Base-by-base conservation (phyloP, 2,329 filamentous ascomycete species). In the Ceratocystis diversiconidia region DNA sequence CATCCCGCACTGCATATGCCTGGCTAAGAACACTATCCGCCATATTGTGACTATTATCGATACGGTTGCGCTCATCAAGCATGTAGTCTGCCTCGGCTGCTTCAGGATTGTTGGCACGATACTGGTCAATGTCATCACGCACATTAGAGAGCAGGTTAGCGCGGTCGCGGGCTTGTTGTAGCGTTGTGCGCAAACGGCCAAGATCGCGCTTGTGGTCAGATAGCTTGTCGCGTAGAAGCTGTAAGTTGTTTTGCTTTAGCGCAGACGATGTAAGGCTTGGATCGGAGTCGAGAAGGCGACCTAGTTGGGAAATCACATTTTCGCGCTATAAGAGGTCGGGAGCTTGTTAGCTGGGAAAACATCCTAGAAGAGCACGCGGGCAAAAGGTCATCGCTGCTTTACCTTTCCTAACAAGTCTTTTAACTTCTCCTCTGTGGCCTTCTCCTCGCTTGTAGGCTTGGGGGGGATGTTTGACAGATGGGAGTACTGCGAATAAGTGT, bases 1-100 rank as follows among this genome's bases (percentile, higher is more conserved):
- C 92, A 77, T 97, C 91, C 73, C 96, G 95, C 64, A 97, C 90
- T 10, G 92, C 92, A 76, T 99, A 99, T 6, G 94, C 94, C 78
- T 97, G 94, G 73, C 88, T 92, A 67, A 99, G 80, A 43, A 99
- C 91, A 69, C 84, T 88, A 74, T 99, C 94, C 61, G 90, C 87
- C 79, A 95, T 86, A 70, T 85, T 88, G 76, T 97, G 88, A 72
- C 89, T 95, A 73, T 90, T 87, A 73, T 99, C 94, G 72, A 99
- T 85, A 69, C 89, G 84, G 68, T 80, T 79, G 63, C 94, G 83
- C 80, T 99, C 94, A 71, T 89, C 88, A 32, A 99, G 82, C 92
- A 99, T 96, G 79, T 97, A 99, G 68, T 99, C 92, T 60, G 90
- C 90, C 77, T 97, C 94, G 65, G 87, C 88, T 2, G 85, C 85